Evolutionary conservation across 768 basidiomycete genomes (phyloP), one percentile per base, ranked within the genome.

Genomic region (Dioszegia hungarica): DNA sequence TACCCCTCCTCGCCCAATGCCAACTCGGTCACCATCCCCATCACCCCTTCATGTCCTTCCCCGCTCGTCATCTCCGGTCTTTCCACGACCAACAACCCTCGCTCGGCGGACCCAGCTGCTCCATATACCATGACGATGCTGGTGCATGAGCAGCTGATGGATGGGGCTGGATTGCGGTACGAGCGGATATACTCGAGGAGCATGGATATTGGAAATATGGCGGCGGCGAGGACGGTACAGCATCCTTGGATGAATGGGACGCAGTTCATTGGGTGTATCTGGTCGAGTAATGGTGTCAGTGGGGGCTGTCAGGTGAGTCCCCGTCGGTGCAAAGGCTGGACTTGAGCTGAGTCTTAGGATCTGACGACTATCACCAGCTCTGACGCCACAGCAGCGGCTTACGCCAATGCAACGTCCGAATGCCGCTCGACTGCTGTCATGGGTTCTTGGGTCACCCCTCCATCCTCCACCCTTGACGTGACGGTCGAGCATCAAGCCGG

Each of bases 261-360:
- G 12, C 62, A 70, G 52, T 66, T 70, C 34, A 70, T 70, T 20
- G 65, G 44, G 0, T 70, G 68, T 50, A 60, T 70, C 20, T 70
- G 68, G 68, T 33, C 51, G 0, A 52, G 48, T 17, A 67, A 64
- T 41, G 57, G 55, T 20, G 59, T 63, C 24, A 60, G 60, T 8
- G 68, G 64, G 31, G 68, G 68, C 19, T 70, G 68, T 54, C 68
- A 70, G 33, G 66, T 67, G 46, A 59, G 62, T 59, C 15, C 3
- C 11, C 5, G 28, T 34, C 4, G 29, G 17, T 2, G 3, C 1
- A 17, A 20, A 34, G 22, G 43, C 2, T 34, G 3, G 12, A 3
- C 1, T 24, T 10, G 3, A 46, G 37, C 49, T 49, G 60, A 53
- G 24, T 38, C 12, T 3, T 37, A 67, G 61, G 68, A 70, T 54